Percentiles rank a stretch among this genome's conserved stretches.
Evolutionary conservation across 2,329 filamentous ascomycete genomes (phyloP).

Genomic region (Fusarium sp.): DNA sequence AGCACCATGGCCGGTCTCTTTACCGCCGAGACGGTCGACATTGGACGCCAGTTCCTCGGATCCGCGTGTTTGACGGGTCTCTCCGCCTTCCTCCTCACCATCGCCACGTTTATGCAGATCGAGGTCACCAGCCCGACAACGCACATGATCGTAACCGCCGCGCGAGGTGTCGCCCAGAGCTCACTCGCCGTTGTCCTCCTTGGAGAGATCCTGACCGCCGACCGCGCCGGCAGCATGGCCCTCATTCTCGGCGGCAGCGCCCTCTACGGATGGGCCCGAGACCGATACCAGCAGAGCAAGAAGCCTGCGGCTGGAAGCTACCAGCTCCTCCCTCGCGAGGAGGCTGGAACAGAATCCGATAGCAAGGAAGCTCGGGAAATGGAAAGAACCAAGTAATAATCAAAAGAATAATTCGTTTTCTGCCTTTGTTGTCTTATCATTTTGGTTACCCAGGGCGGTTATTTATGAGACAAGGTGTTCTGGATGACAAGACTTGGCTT

Average conservation of each 20-base stretch:
- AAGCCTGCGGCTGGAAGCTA: slow-evolving; percentile 44
- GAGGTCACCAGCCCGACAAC: slow-evolving; percentile 49
- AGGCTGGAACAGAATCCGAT: slow-evolving; percentile 33
- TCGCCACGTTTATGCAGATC: slow-evolving; percentile 49
- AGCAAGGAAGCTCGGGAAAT: slow-evolving; percentile 39
- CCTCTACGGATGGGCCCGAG: slow-evolving; percentile 47
- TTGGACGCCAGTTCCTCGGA: slow-evolving; percentile 43
- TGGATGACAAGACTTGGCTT: slow-evolving; percentile 4
- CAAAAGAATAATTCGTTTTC: not conserved
- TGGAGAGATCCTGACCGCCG: slow-evolving; percentile 44
- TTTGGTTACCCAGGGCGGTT: slow-evolving; percentile 3
- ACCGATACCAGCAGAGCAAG: slow-evolving; percentile 46
- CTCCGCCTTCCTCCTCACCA: slow-evolving; percentile 48
- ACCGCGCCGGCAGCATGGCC: slow-evolving; percentile 47
- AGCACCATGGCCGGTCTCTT: slow-evolving; percentile 40
- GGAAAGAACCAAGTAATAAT: slow-evolving; percentile 8
- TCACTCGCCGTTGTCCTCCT: slow-evolving; percentile 47
- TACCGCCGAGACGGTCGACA: slow-evolving; percentile 30
- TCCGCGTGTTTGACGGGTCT: slow-evolving; percentile 44
- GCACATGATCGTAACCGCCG: slow-evolving; percentile 49
- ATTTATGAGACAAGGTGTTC: slow-evolving; percentile 8
- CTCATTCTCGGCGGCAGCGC: slow-evolving; percentile 46
- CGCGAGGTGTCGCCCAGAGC: slow-evolving; percentile 47
- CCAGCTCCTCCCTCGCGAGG: slow-evolving; percentile 42
- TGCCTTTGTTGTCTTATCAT: not conserved